Base-by-base conservation (phyloP, 805 yeast species). In the Priceomyces fermenticarens region DNA sequence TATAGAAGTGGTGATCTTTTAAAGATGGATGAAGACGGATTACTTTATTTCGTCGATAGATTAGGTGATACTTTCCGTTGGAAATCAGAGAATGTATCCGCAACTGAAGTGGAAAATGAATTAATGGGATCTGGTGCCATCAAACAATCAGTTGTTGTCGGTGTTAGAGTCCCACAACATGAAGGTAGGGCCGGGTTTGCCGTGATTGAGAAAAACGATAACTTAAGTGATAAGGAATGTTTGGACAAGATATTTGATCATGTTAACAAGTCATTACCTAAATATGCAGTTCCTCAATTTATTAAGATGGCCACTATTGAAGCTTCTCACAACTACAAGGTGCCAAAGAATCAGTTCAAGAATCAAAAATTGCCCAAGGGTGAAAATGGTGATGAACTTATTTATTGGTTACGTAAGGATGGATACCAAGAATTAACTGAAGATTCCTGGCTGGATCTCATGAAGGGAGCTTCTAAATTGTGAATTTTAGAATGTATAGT, bases 101-200 rank as follows among this genome's bases (percentile, higher is more conserved):
- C 97, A 10, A 83, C 90, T 27, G 97, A 90, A 65, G 97, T 90
- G 30, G 97, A 91, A 58, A 85, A 83, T 55, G 83, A 81, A 56
- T 62, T 86, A 23, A 72, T 77, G 62, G 69, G 70, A 5, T 64
- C 73, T 4, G 55, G 62, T 34, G 60, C 60, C 4, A 67, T 85
- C 36, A 73, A 75, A 45, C 88, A 84, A 46, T 78, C 83, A 10
- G 89, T 88, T 35, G 96, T 90, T 15, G 97, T 93, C 39, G 97
- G 97, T 29, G 83, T 85, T 3, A 76, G 76, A 55, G 83, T 90
- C 8, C 93, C 91, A 3, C 75, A 81, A 40, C 95, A 90, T 55
- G 98, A 90, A 63, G 98, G 98, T 30, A 76, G 97, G 52, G 96
- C 96, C 10, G 97, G 98, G 0, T 87, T 85, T 60, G 95, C 93